These are phyloP conservation scores for Metschnikowia cubensis DNA, from an alignment of 805 yeast species.

Conservation along the genomic window DNA sequence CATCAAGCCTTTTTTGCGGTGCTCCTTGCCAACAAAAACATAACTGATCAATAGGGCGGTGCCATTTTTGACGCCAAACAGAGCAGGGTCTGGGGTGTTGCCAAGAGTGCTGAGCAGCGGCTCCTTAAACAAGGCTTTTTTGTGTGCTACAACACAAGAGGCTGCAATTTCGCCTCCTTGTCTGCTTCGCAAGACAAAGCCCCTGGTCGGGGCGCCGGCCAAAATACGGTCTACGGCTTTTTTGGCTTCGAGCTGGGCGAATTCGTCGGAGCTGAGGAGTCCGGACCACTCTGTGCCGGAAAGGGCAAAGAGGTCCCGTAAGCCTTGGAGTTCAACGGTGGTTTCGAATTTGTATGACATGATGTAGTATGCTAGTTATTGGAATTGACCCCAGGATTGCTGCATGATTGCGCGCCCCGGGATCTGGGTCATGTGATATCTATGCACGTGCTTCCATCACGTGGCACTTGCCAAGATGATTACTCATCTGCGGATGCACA, in stretches of 20 bases:
- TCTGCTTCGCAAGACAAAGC: slow-evolving; percentile 25
- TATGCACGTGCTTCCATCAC: too few relatives aligned
- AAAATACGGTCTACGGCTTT: slow-evolving; percentile 12
- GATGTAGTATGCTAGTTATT: neutral
- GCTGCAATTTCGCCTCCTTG: slow-evolving; percentile 21
- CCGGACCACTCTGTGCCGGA: slow-evolving; percentile 27
- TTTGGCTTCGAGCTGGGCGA: slow-evolving; percentile 20
- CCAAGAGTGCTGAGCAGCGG: slow-evolving; percentile 21
- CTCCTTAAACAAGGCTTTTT: slow-evolving; percentile 28
- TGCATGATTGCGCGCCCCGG: neutral
- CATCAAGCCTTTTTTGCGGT: slow-evolving; percentile 30
- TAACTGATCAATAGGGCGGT: slow-evolving; percentile 24
- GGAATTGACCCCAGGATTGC: too few relatives aligned
- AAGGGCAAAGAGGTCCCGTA: slow-evolving; percentile 20
- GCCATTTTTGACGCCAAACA: slow-evolving; percentile 32
- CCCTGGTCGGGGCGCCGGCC: slow-evolving; percentile 21
- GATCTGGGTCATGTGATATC: neutral
- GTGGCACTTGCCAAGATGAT: too few relatives aligned
- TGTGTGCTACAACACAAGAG: slow-evolving; percentile 21
- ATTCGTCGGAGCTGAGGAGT: slow-evolving; percentile 18
- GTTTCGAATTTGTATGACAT: slow-evolving; percentile 17
- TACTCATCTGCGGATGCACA: too few relatives aligned
- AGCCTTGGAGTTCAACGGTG: slow-evolving; percentile 23
- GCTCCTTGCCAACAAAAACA: slow-evolving; percentile 26
- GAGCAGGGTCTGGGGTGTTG: slow-evolving; percentile 26